Base-by-base conservation (phyloP, 495 filamentous ascomycete species). In the Parathielavia appendiculata region DNA sequence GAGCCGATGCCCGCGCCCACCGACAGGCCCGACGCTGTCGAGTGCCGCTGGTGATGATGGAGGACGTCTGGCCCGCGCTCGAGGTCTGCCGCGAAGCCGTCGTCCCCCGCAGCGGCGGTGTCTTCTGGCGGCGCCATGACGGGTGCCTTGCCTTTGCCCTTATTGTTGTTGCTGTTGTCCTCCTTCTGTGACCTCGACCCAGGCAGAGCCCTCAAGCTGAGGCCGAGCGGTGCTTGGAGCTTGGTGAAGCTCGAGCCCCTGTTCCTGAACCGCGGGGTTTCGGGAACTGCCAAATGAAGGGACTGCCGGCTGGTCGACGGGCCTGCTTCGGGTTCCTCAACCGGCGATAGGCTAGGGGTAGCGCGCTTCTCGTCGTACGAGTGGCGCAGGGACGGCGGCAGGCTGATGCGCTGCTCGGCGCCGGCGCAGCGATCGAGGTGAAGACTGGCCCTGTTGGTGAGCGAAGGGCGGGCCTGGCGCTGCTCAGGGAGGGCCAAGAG, bases 401-500 rank as follows among this genome's bases (percentile, higher is more conserved):
- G 75, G 45, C 79, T 86, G 60, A 89, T 83, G 66, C 86, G 82
- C 10, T 82, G 85, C 60, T 82, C 81, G 38, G 81, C 77, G 61
- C 83, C 85, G 58, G 81, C 79, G 57, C 79, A 84, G 60, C 81
- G 82, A 61, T 90, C 86, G 51, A 89, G 81, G 57, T 85, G 76
- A 32, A 87, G 73, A 64, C 84, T 89, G 50, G 76, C 69, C 19
- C 76, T 69, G 46, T 72, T 80, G 34, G 81, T 79, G 49, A 79
- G 79, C 12, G 75, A 74, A 56, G 75, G 75, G 43, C 84, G 76
- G 59, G 72, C 82, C 64, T 81, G 81, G 45, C 81, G 83, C 61
- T 82, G 81, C 61, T 90, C 86, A 47, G 86, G 81, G 35, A 88
- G 78, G 13, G 83, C 82, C 51, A 91, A 78, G 17, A 91, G 81